Base-by-base conservation (phyloP, 805 yeast species). In the Zygosaccharomyces gambellarensis region DNA sequence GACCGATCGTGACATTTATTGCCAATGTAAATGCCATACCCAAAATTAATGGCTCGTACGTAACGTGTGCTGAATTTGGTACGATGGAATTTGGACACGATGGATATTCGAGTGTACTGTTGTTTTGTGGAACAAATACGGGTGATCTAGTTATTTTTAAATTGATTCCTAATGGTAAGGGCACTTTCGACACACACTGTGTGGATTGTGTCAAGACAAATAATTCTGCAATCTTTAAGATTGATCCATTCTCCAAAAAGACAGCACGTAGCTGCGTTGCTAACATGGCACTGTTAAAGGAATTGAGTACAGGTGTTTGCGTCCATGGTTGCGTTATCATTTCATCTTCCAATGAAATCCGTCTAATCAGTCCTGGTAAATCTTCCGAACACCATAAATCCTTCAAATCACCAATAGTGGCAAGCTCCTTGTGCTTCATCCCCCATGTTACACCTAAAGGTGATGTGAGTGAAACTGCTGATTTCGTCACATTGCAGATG, bases 71-170 rank as follows among this genome's bases (percentile, higher is more conserved):
- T 43, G 90, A 88, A 58, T 87, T 90, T 64, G 77, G 89, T 1
- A 83, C 85, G 25, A 78, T 85, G 73, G 79, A 78, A 22, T 70
- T 77, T 45, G 84, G 81, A 2, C 80, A 77, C 36, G 90, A 85
- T 48, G 77, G 77, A 0, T 84, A 75, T 57, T 81, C 90, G 0
- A 81, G 88, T 6, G 77, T 89, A 36, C 59, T 85, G 22, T 66
- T 89, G 65, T 69, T 79, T 29, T 85, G 81, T 3, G 97, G 97
- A 14, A 83, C 96, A 0, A 77, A 79, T 47, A 69, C 71, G 12
- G 97, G 97, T 10, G 83, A 85, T 44, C 61, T 89, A 11, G 53
- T 82, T 22, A 74, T 81, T 0, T 87, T 77, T 66, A 80, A 81
- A 59, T 66, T 90, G 1, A 61, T 80, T 3, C 94, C 94, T 0